Conservation (phyloP, 202 grass and related monocot species). For the Schoenoplectus triqueter region DNA sequence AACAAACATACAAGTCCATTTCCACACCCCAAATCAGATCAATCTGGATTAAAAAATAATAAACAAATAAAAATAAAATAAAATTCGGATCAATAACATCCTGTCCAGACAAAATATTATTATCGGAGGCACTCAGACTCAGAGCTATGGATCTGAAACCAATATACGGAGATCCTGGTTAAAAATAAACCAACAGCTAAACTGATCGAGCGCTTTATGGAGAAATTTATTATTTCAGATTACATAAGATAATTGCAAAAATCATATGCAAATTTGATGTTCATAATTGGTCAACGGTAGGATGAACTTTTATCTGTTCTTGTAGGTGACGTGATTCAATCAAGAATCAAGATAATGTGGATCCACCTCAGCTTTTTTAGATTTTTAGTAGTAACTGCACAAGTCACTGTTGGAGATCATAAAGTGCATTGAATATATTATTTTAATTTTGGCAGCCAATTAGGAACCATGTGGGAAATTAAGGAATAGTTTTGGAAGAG, state of each 20-base stretch:
- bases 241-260: background rate
- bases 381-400: too few relatives aligned
- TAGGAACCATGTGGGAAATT: slow-evolving; percentile 7
- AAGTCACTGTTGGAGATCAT: background rate
- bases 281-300: background rate
- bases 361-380: background rate
- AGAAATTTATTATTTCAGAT: background rate
- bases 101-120: background rate
- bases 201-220: background rate
- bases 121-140: background rate
- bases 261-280: background rate
- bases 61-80: too few relatives aligned
- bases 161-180: background rate
- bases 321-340: slow-evolving; percentile 17
- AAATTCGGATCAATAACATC: background rate
- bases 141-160: background rate
- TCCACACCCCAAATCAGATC: background rate
- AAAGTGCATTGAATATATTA: slow-evolving; percentile 19
- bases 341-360: slow-evolving; percentile 29
- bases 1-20: background rate
- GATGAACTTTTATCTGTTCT: background rate
- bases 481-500: too few relatives aligned
- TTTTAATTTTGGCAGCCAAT: slow-evolving; percentile 34
- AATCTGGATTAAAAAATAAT: too few relatives aligned
- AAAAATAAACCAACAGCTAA: background rate